Evolutionary conservation across 495 filamentous ascomycete species (phyloP).

Genomic region (Lasiosphaeris hirsuta): DNA sequence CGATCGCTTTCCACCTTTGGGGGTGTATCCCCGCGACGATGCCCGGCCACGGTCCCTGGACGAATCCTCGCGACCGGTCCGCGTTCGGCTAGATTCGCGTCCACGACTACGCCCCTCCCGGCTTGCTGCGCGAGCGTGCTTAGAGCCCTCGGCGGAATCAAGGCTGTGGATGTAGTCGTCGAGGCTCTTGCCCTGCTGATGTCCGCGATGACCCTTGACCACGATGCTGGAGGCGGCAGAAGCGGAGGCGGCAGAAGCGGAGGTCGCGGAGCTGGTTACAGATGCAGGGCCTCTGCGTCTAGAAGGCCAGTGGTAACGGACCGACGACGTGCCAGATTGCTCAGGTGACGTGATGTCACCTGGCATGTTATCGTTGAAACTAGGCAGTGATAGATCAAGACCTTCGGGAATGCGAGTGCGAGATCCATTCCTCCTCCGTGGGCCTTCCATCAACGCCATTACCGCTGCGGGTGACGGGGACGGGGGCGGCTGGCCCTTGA

Average conservation of each 20-base stretch:
- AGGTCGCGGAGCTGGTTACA: conserved; percentile 44
- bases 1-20: conserved; percentile 73
- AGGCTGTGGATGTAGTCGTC: conserved; percentile 88
- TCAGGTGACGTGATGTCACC: conserved; percentile 51
- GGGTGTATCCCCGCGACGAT: conserved; percentile 63
- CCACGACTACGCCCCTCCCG: conserved; percentile 53
- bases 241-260: conserved; percentile 33
- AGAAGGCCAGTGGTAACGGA: conserved; percentile 44
- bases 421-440: conserved; percentile 63
- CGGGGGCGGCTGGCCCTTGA: conserved; percentile 43
- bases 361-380: conserved; percentile 51
- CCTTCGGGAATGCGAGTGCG: conserved; percentile 78
- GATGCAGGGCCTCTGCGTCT: conserved; percentile 46
- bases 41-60: conserved; percentile 68
- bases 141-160: conserved; percentile 65
- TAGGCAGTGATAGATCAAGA: conserved; percentile 68
- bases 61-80: conserved; percentile 50
- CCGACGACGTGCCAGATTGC: conserved; percentile 42
- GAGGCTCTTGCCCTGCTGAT: conserved; percentile 56
- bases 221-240: conserved; percentile 36
- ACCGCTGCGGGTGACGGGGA: conserved; percentile 48
- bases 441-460: conserved; percentile 50
- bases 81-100: conserved; percentile 50
- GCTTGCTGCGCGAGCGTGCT: conserved; percentile 53
- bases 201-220: conserved; percentile 37